phyloP scores from a whole-genome alignment of 2,329 filamentous ascomycete species.

The Botrytis cinerea region DNA sequence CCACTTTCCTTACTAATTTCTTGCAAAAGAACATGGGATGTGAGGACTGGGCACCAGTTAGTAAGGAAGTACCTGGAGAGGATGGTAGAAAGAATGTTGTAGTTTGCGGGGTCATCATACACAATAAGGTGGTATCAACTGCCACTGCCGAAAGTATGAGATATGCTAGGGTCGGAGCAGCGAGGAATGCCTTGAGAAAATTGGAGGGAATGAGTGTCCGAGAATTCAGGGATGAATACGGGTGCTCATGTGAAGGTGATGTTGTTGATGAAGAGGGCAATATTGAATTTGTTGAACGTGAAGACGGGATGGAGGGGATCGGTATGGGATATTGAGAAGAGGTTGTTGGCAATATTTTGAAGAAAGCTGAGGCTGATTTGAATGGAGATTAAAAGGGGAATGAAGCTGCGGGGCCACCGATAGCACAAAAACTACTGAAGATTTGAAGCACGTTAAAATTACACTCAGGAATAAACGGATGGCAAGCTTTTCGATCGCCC shows the following conservation, averaged over 20 bases:
- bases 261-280: slow-evolving; percentile 14
- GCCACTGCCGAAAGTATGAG: slow-evolving; percentile 63
- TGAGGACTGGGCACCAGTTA: slow-evolving; percentile 52
- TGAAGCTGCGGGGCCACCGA: neutral
- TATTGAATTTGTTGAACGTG: slow-evolving; percentile 18
- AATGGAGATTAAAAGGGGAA: neutral
- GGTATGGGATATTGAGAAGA: slow-evolving; percentile 11
- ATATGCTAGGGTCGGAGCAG: slow-evolving; percentile 71
- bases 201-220: slow-evolving; percentile 50
- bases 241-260: slow-evolving; percentile 60
- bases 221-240: slow-evolving; percentile 61
- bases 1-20: slow-evolving; percentile 67
- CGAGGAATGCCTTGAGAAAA: slow-evolving; percentile 56
- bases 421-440: neutral
- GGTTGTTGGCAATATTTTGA: slow-evolving; percentile 1
- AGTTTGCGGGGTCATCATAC: slow-evolving; percentile 74
- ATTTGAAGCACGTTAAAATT: neutral
- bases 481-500: neutral
- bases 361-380: neutral
- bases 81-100: slow-evolving; percentile 52
- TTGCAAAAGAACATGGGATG: slow-evolving; percentile 69
- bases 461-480: neutral
- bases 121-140: slow-evolving; percentile 66
- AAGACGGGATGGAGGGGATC: neutral
- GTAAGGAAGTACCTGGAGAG: slow-evolving; percentile 47